Evolutionary conservation across 352 stramenopile genomes (phyloP).

Genomic region (Pythium brachiatum): DNA sequence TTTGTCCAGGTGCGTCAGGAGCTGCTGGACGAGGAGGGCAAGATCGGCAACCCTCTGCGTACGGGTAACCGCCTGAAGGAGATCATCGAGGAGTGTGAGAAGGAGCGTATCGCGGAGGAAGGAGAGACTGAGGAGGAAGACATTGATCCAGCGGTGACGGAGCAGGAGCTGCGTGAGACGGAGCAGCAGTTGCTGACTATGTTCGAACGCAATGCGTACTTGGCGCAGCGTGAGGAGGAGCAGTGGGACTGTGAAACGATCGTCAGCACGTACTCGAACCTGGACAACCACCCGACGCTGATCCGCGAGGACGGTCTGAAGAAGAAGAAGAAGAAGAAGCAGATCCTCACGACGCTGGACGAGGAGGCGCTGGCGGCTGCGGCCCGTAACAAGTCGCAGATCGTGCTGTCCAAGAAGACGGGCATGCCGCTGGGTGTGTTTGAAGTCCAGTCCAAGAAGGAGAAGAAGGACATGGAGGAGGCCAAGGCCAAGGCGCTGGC

Average conservation of each 20-base stretch:
- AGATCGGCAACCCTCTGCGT: slow-evolving; percentile 71
- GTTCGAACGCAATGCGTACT: slow-evolving; percentile 61
- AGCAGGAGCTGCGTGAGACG: slow-evolving; percentile 31
- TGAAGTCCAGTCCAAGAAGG: slow-evolving; percentile 33
- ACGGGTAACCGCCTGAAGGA: slow-evolving; percentile 65
- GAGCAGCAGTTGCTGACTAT: slow-evolving; percentile 43
- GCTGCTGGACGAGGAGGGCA: slow-evolving; percentile 70
- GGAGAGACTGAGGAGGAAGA: slow-evolving; percentile 59
- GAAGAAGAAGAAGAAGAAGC: slow-evolving; percentile 86
- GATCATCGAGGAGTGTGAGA: slow-evolving; percentile 71
- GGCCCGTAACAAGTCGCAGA: slow-evolving; percentile 54
- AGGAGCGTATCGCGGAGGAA: slow-evolving; percentile 54
- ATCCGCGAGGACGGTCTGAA: slow-evolving; percentile 67
- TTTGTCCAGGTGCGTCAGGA: slow-evolving; percentile 69
- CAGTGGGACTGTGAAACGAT: slow-evolving; percentile 98
- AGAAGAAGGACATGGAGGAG: slow-evolving; percentile 20
- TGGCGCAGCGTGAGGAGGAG: slow-evolving; percentile 58
- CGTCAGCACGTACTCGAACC: slow-evolving; percentile 97
- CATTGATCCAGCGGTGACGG: slow-evolving; percentile 23
- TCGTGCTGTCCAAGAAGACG: slow-evolving; percentile 93
- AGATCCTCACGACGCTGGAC: slow-evolving; percentile 24
- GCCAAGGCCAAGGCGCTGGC: slow-evolving; percentile 6
- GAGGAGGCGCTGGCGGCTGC: slow-evolving; percentile 22
- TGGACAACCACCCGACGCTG: slow-evolving; percentile 97
- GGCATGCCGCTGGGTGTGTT: slow-evolving; percentile 94